Evolutionary conservation across 2,329 filamentous ascomycete genomes (phyloP).

Genomic region (Colletotrichum sansevieriae): DNA sequence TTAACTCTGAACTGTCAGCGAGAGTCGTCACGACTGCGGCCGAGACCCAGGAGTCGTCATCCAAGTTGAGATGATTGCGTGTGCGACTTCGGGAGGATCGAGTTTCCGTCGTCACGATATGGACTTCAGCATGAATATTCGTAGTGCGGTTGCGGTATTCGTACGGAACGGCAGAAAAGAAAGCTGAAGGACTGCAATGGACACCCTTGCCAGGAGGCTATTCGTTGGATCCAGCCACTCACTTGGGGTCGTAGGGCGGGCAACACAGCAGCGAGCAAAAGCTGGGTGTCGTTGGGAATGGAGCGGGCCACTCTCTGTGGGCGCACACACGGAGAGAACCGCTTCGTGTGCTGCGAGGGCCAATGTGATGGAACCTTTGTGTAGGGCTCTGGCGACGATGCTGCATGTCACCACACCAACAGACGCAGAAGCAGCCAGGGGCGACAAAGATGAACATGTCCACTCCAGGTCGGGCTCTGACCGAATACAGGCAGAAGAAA

Average conservation of each 20-base stretch:
- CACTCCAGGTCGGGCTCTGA: slow-evolving; percentile 28
- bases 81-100: slow-evolving; percentile 24
- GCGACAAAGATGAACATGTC: slow-evolving; percentile 8
- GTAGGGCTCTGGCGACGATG: slow-evolving; percentile 21
- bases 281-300: slow-evolving; percentile 26
- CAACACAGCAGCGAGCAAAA: slow-evolving; percentile 21
- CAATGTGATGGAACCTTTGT: slow-evolving; percentile 31
- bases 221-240: slow-evolving; percentile 33
- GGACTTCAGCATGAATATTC: slow-evolving; percentile 3
- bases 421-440: slow-evolving; percentile 22
- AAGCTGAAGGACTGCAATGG: slow-evolving; percentile 2
- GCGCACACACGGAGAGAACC: slow-evolving; percentile 32
- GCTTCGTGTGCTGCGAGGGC: slow-evolving; percentile 23
- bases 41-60: slow-evolving; percentile 31
- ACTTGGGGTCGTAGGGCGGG: slow-evolving; percentile 32
- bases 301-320: slow-evolving; percentile 28
- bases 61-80: slow-evolving; percentile 38
- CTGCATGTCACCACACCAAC: slow-evolving; percentile 36
- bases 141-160: neutral
- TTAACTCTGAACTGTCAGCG: neutral
- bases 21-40: neutral
- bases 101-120: slow-evolving; percentile 1
- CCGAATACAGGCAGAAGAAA: slow-evolving; percentile 11
- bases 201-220: slow-evolving; percentile 35
- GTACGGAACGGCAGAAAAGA: neutral